A percentile compares a stretch with the other conserved stretches of the same genome.
Conservation (phyloP, 2,329 filamentous ascomycete species). For the Talaromyces islandicus region DNA sequence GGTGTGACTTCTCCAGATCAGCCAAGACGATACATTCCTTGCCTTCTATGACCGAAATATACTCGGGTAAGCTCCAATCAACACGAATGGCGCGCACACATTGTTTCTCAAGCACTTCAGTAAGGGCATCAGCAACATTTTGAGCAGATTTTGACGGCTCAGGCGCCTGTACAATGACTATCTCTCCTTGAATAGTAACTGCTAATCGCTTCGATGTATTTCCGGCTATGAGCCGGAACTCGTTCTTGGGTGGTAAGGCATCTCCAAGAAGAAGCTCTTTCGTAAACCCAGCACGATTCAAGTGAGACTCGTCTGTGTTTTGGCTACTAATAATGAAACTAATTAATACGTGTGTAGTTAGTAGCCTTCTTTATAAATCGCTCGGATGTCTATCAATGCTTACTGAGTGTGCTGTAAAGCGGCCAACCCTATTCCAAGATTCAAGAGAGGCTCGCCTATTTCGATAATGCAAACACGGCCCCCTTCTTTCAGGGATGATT, state of each 20-base stretch:
- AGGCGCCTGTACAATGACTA: not conserved
- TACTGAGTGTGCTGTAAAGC: not conserved
- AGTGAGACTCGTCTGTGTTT: not conserved
- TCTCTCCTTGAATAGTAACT: not conserved
- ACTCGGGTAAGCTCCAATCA: not conserved
- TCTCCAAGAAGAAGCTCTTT: not conserved
- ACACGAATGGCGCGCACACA: not conserved
- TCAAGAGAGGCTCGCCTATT: not conserved
- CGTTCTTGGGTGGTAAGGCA: not conserved
- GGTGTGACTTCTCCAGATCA: constrained; percentile 3
- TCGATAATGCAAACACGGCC: not conserved
- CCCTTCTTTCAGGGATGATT: not conserved
- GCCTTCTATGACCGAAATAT: not conserved
- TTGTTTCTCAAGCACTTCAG: not conserved
- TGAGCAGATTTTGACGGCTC: not conserved
- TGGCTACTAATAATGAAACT: not conserved
- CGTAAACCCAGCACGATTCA: not conserved
- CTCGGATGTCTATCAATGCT: not conserved
- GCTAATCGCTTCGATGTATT: not conserved
- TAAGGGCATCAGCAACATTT: not conserved
- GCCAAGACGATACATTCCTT: not conserved
- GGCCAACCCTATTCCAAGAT: not conserved
- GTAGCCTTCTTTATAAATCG: not conserved
- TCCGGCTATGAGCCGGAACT: not conserved
- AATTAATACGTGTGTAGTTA: not conserved